Base-by-base conservation (phyloP, 2,329 filamentous ascomycete species). In the Xylaria digitata region DNA sequence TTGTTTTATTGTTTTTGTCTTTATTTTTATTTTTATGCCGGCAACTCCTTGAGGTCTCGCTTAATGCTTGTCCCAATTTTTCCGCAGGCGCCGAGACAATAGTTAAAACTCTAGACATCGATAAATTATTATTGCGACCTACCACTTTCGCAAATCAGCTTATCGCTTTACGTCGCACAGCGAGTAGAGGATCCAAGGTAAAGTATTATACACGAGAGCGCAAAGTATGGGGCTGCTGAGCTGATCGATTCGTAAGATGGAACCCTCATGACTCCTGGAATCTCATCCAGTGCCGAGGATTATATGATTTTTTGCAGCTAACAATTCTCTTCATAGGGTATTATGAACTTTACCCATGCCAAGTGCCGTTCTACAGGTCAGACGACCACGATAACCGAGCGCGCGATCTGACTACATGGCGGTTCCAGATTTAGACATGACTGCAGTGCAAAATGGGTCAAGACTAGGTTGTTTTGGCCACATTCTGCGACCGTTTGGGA, bases 311-410 rank as follows among this genome's bases (percentile, higher is more conserved):
- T 42, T 46, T 49, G 46, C 63, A 54, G 58, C 26, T 9, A 54
- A 48, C 57, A 42, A 26, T 53, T 30, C 15, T 17, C 21, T 45
- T 42, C 53, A 54, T 50, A 45, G 40, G 45, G 30, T 43, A 66
- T 62, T 61, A 67, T 54, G 52, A 66, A 37, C 62, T 65, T 64
- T 19, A n/a, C 49, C 34, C 65, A 65, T 70, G 71, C 68, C 67
- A 71, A 70, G 70, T 72, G 67, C 70, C 66, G 64, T 54, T 54
- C 54, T 61, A 63, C 66, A 67, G 68, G 72, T 74, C 73, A 67
- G 66, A 55, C 60, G 66, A 71, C 66, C 42, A 52, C 58, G 58
- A 67, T 67, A 60, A 17, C 63, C 66, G 66, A 66, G 23, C 19
- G 54, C 46, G 30, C 57, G 60, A 69, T 65, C 58, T 67, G 55